Conservation (phyloP, 331 rosid genomes). For the Telfairia occidentalis region DNA sequence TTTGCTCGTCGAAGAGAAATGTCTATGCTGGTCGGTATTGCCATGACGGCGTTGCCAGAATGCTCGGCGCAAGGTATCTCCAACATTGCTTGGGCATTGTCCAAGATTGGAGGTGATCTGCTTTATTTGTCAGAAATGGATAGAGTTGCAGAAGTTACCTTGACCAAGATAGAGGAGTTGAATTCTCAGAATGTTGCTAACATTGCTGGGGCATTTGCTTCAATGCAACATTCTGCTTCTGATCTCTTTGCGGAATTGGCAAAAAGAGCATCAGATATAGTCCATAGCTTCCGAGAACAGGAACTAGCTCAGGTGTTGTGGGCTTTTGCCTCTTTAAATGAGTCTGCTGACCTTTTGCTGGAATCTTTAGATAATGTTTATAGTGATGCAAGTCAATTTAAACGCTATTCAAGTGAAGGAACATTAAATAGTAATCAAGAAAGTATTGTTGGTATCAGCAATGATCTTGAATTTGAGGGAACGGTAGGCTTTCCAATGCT, state of each 20-base stretch:
- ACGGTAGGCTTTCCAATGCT: conserved; percentile 33
- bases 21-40: conserved; percentile 80
- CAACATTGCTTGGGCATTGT: conserved; percentile 78
- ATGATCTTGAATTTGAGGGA: conserved; percentile 22
- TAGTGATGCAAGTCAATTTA: conserved; percentile 32
- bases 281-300: conserved; percentile 70
- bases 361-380: conserved; percentile 54
- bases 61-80: conserved; percentile 88
- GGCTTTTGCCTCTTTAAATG: conserved; percentile 81
- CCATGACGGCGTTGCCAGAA: conserved; percentile 72
- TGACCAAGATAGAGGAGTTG: conserved; percentile 58
- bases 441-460: conserved; percentile 12
- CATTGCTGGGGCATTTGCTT: conserved; percentile 82
- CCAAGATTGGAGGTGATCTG: conserved; percentile 83
- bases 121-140: conserved; percentile 91
- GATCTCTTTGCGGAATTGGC: conserved; percentile 60
- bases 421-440: conserved; percentile 17
- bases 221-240: conserved; percentile 82
- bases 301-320: conserved; percentile 87
- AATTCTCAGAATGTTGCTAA: conserved; percentile 88
- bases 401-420: conserved; percentile 21
- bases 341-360: conserved; percentile 47
- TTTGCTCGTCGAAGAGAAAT: conserved; percentile 82
- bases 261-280: conserved; percentile 48
- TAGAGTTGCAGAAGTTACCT: conserved; percentile 76